Evolutionary conservation across 106 monocot genomes (phyloP).

Genomic region (Phalaenopsis aphrodite): DNA sequence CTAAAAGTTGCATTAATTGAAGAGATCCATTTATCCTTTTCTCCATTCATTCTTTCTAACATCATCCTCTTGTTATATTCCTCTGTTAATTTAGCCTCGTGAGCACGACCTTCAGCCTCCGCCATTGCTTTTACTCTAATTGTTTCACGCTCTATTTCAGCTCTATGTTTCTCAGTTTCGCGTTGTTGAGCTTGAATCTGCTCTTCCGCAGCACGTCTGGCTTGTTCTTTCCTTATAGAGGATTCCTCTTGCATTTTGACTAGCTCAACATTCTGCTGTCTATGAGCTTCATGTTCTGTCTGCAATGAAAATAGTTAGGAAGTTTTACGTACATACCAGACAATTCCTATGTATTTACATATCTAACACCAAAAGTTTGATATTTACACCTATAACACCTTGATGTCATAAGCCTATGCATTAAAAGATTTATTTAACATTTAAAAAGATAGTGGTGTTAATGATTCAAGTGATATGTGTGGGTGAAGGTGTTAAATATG

Average conservation of each 20-base stretch:
- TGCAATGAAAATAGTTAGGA: constrained; percentile 17
- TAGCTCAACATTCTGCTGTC: constrained; percentile 79
- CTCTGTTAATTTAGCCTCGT: constrained; percentile 79
- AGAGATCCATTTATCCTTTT: constrained; percentile 89
- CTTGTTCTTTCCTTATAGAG: constrained; percentile 64
- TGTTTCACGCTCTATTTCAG: constrained; percentile 80
- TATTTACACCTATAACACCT: too few relatives aligned
- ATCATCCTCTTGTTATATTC: constrained; percentile 76
- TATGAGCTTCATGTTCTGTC: constrained; percentile 80
- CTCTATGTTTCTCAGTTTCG: constrained; percentile 78
- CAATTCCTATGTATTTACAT: too few relatives aligned
- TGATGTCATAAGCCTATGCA: too few relatives aligned
- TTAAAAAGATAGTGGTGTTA: too few relatives aligned
- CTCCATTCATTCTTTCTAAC: constrained; percentile 71
- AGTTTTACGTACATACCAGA: too few relatives aligned
- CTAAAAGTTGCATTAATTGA: constrained; percentile 88
- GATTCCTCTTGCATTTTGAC: constrained; percentile 97
- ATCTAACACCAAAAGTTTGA: too few relatives aligned
- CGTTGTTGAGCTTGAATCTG: constrained; percentile 68
- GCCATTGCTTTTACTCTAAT: constrained; percentile 82
- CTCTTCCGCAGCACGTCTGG: constrained; percentile 74
- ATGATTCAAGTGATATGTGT: too few relatives aligned
- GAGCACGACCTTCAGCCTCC: constrained; percentile 82
- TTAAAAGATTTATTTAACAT: too few relatives aligned
- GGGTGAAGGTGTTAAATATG: too few relatives aligned